Evolutionary conservation across 2,329 filamentous ascomycete species (phyloP), one percentile per base, ranked within the genome.

Genomic region (Colletotrichum falcatum): DNA sequence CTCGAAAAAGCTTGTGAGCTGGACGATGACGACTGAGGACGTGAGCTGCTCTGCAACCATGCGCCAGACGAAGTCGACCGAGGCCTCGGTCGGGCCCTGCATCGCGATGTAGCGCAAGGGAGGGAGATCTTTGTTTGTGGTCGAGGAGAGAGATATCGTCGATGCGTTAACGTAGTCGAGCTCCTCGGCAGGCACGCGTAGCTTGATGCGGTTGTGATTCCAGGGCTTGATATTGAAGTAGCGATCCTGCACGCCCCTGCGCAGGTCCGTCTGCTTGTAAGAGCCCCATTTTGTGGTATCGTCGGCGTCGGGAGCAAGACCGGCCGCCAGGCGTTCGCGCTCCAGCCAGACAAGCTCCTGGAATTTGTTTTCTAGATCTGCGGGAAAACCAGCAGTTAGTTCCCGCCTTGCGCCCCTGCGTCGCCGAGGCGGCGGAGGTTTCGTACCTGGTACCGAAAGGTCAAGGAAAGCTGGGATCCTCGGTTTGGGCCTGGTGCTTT

Each of bases 151-250:
- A 28, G 82, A 78, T 67, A 95, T 91, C 26, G 91, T 89, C 14
- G 92, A 95, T 48, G 93, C 93, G 78, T 96, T 96, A 81, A 95
- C 92, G 79, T 95, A 96, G 80, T 95, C 91, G 71, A 91, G 87
- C 72, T 89, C 84, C 46, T 88, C 91, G 20, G 92, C 87, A 2
- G 93, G 91, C 1, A 98, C 95, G 48, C 88, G 87, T 23, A 99
- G 88, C 78, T 89, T 91, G 66, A 99, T 87, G 46, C 96, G 90
- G 77, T 97, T 97, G 78, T 93, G 90, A 72, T 92, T 91, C 90
- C 93, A 99, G 0, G 95, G 94, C 78, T 95, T 92, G 73, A 99
- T 94, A 78, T 98, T 97, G 64, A 86, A 80, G 81, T 98, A 99
- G 65, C 96, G 91, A 80, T 98, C 97, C 74, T 95, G 82, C 37